Evolutionary conservation across 2,329 filamentous ascomycete genomes (phyloP).

Genomic region (Pochonia chlamydosporia): DNA sequence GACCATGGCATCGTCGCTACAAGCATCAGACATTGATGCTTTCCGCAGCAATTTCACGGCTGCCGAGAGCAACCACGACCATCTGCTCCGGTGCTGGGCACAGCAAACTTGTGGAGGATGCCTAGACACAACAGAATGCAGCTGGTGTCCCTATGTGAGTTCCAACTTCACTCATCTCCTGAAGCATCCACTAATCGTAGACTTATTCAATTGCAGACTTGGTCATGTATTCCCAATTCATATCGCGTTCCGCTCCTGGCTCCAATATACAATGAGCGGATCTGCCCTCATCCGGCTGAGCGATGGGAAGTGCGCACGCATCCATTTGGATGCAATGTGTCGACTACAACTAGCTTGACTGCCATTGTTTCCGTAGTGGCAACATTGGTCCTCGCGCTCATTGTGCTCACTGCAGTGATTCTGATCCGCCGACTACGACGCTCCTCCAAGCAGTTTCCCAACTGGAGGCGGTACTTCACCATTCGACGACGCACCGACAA

Average conservation of each 20-base stretch:
- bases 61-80: slow-evolving; percentile 25
- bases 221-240: slow-evolving; percentile 48
- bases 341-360: slow-evolving; percentile 27
- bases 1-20: slow-evolving; percentile 1
- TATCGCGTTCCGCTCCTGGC: slow-evolving; percentile 40
- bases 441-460: slow-evolving; percentile 14
- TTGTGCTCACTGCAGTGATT: slow-evolving; percentile 12
- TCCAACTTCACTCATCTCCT: not conserved
- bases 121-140: slow-evolving; percentile 36
- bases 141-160: slow-evolving; percentile 49
- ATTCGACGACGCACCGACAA: slow-evolving; percentile 4
- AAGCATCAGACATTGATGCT: slow-evolving; percentile 3
- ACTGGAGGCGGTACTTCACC: slow-evolving; percentile 12
- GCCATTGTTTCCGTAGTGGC: slow-evolving; percentile 20
- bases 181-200: not conserved
- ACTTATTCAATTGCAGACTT: slow-evolving; percentile 32
- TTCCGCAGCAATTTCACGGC: slow-evolving; percentile 25
- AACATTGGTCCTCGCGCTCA: slow-evolving; percentile 20
- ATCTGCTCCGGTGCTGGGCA: slow-evolving; percentile 45
- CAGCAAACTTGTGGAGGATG: slow-evolving; percentile 43
- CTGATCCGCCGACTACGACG: slow-evolving; percentile 15
- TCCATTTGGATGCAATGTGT: slow-evolving; percentile 30
- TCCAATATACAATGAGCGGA: slow-evolving; percentile 41
- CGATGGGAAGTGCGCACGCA: slow-evolving; percentile 31
- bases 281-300: slow-evolving; percentile 46